A percentile compares a stretch with the other conserved stretches of the same genome.
These are phyloP conservation scores for Cubamyces lactineus DNA, from an alignment of 768 basidiomycete species.

Conservation along the genomic window DNA sequence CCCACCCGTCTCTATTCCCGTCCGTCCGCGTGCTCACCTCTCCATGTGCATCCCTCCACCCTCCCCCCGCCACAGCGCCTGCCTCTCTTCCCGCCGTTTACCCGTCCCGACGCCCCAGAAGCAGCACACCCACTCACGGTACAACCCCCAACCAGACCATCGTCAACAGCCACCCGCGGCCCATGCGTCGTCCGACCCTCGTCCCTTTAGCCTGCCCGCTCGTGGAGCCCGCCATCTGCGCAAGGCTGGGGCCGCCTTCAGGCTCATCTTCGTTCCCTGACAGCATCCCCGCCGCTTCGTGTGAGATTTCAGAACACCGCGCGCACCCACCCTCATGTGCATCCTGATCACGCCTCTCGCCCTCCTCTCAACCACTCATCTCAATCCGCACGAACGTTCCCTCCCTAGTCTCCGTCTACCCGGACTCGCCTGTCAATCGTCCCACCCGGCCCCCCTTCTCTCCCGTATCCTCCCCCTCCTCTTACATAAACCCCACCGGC, in stretches of 20 bases:
- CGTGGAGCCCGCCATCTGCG: neutral
- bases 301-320: constrained; percentile 10
- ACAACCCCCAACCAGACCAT: too few species aligned
- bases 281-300: constrained; percentile 16
- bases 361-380: neutral
- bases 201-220: neutral
- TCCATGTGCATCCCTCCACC: constrained; percentile 16
- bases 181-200: neutral
- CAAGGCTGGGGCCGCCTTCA: neutral
- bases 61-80: neutral
- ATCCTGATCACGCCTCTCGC: constrained; percentile 9
- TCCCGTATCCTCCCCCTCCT: neutral
- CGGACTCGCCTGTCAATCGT: constrained; percentile 19
- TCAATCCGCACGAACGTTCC: constrained; percentile 17
- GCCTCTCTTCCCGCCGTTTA: constrained; percentile 4
- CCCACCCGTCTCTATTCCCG: constrained; percentile 12
- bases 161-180: neutral
- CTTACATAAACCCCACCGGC: constrained; percentile 15
- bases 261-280: constrained; percentile 16
- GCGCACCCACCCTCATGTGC: constrained; percentile 11
- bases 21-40: constrained; percentile 19
- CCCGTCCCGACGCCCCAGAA: neutral
- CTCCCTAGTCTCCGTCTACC: constrained; percentile 17
- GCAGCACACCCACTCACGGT: neutral
- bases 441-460: neutral